Conservation (phyloP, 2,329 filamentous ascomycete species). For the Xylaria sp. region DNA sequence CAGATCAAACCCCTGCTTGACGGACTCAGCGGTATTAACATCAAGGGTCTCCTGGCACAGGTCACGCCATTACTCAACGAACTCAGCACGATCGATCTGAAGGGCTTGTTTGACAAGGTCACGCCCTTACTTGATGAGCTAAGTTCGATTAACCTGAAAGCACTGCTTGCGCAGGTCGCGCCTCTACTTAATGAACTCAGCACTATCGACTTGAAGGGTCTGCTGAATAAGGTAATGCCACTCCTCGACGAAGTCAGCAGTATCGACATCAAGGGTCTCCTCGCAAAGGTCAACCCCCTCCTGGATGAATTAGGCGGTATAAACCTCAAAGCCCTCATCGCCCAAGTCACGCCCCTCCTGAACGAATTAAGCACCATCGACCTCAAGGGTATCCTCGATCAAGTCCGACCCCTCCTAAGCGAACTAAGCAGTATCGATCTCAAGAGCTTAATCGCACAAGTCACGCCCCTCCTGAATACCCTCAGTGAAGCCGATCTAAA, state of each 20-base stretch:
- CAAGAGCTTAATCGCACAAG: slow-evolving; percentile 30
- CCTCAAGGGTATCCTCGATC: slow-evolving; percentile 9
- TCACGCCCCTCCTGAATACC: slow-evolving; percentile 35
- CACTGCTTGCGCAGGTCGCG: slow-evolving; percentile 31
- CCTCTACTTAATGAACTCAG: not conserved
- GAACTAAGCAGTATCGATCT: slow-evolving; percentile 31
- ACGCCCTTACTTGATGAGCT: slow-evolving; percentile 35
- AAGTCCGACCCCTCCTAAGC: not conserved
- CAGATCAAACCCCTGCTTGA: slow-evolving; percentile 21
- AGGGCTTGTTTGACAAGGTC: slow-evolving; percentile 32
- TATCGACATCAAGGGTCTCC: slow-evolving; percentile 34
- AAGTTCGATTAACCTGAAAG: slow-evolving; percentile 35
- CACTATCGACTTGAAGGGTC: slow-evolving; percentile 8
- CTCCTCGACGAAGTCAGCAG: slow-evolving; percentile 30
- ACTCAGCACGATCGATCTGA: slow-evolving; percentile 30
- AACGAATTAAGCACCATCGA: slow-evolving; percentile 9
- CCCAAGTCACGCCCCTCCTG: slow-evolving; percentile 33
- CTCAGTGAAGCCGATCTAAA: slow-evolving; percentile 23
- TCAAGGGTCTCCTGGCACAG: not conserved
- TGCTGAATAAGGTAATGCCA: slow-evolving; percentile 33
- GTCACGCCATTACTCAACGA: not conserved
- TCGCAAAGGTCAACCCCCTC: slow-evolving; percentile 23
- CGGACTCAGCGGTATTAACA: slow-evolving; percentile 16
- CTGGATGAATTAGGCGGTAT: slow-evolving; percentile 25
- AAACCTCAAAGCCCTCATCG: slow-evolving; percentile 33